Conservation (phyloP, 2,329 filamentous ascomycete species). For the Thermothelomyces thermophilus region DNA sequence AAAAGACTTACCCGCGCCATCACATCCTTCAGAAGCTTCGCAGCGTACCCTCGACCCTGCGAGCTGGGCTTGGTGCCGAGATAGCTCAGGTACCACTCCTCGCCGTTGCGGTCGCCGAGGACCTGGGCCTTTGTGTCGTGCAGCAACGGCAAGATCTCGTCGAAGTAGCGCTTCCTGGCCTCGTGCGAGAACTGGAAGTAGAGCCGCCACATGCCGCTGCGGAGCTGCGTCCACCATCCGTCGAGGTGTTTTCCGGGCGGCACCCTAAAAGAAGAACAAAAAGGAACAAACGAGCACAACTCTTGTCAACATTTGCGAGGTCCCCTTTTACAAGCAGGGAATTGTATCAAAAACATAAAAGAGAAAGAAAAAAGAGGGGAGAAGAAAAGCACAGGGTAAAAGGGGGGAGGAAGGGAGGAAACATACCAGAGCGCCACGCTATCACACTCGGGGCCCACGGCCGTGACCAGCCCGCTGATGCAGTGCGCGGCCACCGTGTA, state of each 20-base stretch:
- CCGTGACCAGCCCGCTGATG: conserved; percentile 66
- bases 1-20: conserved; percentile 49
- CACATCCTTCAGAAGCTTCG: conserved; percentile 64
- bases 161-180: conserved; percentile 67
- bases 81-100: conserved; percentile 78
- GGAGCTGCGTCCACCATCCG: conserved; percentile 63
- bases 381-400: neutral
- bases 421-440: conserved; percentile 72
- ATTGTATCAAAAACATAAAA: no score
- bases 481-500: conserved; percentile 72
- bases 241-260: conserved; percentile 69
- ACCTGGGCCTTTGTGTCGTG: conserved; percentile 64
- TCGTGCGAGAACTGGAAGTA: conserved; percentile 67
- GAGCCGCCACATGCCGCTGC: conserved; percentile 71
- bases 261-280: conserved; percentile 47
- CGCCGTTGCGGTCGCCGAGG: conserved; percentile 58
- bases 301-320: no score
- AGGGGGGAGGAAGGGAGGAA: neutral
- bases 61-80: conserved; percentile 67
- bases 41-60: conserved; percentile 65
- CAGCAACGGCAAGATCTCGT: conserved; percentile 68
- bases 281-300: no score
- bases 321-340: no score
- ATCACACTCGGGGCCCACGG: conserved; percentile 69
- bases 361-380: neutral